phyloP scores from a whole-genome alignment of 192 early-diverging fungal species.

The Coemansia sp. region DNA sequence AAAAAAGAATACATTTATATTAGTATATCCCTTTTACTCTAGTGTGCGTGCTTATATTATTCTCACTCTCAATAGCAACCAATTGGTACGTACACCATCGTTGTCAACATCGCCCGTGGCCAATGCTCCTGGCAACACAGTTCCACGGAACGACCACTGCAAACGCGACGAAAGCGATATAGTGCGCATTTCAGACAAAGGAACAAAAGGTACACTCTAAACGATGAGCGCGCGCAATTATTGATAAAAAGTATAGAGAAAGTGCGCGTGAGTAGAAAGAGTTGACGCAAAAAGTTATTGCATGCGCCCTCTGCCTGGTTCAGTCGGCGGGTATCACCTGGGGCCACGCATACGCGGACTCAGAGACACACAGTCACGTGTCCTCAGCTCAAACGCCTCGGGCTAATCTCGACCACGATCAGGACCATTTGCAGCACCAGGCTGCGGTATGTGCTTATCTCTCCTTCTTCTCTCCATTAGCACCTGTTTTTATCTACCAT shows the following conservation, averaged over 20 bases:
- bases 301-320: background rate
- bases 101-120: slow-evolving; percentile 57
- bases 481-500: background rate
- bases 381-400: too few relatives aligned
- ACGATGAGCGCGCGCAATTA: background rate
- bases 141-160: slow-evolving; percentile 56
- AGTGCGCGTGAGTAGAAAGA: background rate
- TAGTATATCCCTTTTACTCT: background rate
- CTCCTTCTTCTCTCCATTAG: background rate
- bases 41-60: background rate
- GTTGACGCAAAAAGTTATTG: background rate
- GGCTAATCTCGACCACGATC: background rate
- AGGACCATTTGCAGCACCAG: background rate
- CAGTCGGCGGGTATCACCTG: background rate
- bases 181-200: slow-evolving; percentile 32
- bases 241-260: background rate
- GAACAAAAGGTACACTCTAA: background rate
- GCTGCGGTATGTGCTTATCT: slow-evolving; percentile 1
- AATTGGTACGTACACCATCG: slow-evolving; percentile 46
- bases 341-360: background rate
- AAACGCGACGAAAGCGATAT: slow-evolving; percentile 54
- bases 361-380: background rate
- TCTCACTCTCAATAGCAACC: background rate
- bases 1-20: background rate
- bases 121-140: slow-evolving; percentile 52